These are phyloP conservation scores for Podospora bellae-mahoneyi DNA, from an alignment of 495 filamentous ascomycete genomes.

Conservation along the genomic window DNA sequence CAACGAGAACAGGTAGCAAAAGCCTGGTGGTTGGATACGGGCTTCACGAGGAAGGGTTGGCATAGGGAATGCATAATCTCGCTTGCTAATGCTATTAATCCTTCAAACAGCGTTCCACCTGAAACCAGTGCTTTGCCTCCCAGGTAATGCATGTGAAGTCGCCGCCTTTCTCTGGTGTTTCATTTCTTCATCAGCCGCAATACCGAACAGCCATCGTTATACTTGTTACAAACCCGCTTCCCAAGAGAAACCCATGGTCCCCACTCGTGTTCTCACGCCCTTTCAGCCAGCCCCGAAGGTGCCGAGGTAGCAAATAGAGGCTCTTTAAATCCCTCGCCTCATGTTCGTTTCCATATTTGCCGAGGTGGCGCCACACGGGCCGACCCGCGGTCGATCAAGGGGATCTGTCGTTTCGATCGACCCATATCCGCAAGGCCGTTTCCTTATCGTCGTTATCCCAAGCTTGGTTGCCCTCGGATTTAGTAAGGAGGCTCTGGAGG, in stretches of 20 bases:
- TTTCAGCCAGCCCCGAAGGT: background rate
- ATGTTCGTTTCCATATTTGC: slow-evolving; percentile 10
- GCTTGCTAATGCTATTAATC: background rate
- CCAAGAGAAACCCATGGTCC: background rate
- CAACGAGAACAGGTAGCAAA: slow-evolving; percentile 16
- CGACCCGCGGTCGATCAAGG: slow-evolving; percentile 28
- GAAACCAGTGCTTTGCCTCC: background rate
- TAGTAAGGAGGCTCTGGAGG: slow-evolving; percentile 29
- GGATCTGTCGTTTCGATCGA: slow-evolving; percentile 17
- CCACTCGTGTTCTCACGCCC: background rate
- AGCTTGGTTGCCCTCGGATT: background rate
- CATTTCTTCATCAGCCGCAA: background rate
- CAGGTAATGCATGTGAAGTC: background rate
- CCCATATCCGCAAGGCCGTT: slow-evolving; percentile 13
- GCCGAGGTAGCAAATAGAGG: slow-evolving; percentile 2
- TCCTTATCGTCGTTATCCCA: background rate
- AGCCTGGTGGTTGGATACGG: background rate
- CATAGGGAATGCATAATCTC: background rate
- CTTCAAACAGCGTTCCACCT: slow-evolving; percentile 1
- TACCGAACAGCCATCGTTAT: background rate
- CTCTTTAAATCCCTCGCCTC: background rate
- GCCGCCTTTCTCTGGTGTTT: background rate
- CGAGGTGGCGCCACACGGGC: slow-evolving; percentile 22
- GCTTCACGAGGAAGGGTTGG: background rate
- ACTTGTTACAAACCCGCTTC: background rate